Base-by-base conservation (phyloP, 441 rosid species). In the Erodium trifolium region DNA sequence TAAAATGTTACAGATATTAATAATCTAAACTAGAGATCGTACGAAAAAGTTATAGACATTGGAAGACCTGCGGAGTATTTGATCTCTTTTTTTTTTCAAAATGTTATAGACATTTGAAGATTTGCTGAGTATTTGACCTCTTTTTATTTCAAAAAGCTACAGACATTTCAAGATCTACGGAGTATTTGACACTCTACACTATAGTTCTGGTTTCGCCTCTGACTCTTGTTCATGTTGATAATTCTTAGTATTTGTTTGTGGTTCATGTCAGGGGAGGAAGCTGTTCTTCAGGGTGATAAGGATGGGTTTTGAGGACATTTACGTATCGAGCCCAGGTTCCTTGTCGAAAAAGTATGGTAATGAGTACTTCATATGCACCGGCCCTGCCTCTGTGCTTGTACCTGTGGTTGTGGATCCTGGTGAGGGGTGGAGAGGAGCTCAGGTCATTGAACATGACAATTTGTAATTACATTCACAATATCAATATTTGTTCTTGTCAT, bases 361-460 rank as follows among this genome's bases (percentile, higher is more conserved):
- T 70, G 86, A 86, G 12, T 86, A 91, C 67, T 90, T 87, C 67
- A 78, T 84, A 73, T 90, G 97, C 83, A 88, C 97, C 0, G 97
- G 99, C 37, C 96, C 96, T 27, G 88, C 87, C 23, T 78, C 96
- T 16, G 79, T 88, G 83, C 77, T 91, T 14, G 96, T 88, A 17
- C 97, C 96, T 11, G 80, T 82, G 49, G 81, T 82, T 53, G 69
- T 91, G 9, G 74, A 82, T 14, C 83, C 94, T 2, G 92, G 89
- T 10, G 90, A 85, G 71, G 74, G 75, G 0, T 90, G 96, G 97
- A 91, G 81, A 77, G 99, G 97, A 59, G 96, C 97, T 19, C 89
- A 83, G 77, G 88, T 93, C 60, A 88, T 91, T 64, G 96, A 91
- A 76, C 97, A 93, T 69, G 97, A 93, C 73, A 92, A 90, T 77